Evolutionary conservation across 2,329 filamentous ascomycete species (phyloP), one percentile per base, ranked within the genome.

Genomic region (Aspergillus uvarum): DNA sequence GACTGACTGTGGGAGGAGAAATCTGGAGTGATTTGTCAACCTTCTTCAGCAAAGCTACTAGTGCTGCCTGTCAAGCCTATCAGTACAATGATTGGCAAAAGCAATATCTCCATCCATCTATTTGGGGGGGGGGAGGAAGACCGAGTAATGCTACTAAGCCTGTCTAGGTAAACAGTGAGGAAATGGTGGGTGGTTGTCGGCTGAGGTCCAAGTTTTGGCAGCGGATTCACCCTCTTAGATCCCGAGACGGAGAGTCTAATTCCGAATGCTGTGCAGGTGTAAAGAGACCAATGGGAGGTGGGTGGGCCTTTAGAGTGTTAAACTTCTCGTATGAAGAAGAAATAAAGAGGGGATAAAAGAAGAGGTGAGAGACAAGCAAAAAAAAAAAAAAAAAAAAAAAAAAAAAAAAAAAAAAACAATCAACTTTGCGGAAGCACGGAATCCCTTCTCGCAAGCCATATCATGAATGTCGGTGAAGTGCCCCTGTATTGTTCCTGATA

Each of bases 21-120:
- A 54, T 48, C 50, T 58, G 31, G 50, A 54, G 56, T 35, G 35
- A 54, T 51, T 54, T 54, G n/a, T 38, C 44, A 44, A 59, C 16
- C 42, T 29, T 35, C 53, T 47, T 47, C 24, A 48, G 26, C 26
- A 24, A 29, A 47, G 53, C 38, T 44, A 26, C 42, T 47, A 55
- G 31, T n/a, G 38, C 38, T 42, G 38, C 16, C 16, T 42, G 26
- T 55, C 53, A 55, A 55, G 47, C 42, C 42, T 47, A 31, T 47
- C 31, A 55, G n/a, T 55, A 42, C 38, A 42, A 42, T n/a, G 38
- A 42, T 42, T 42, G 38, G 38, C 38, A 42, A 42, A 42, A 42
- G 38, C 16, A 42, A n/a, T 3, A 42, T 35, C 10, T 12, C 14
- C 14, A 5, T 42, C 7, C 38, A 42, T 5, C 38, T 3, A 42